These are phyloP conservation scores for Gossypium stocksii DNA, from an alignment of 345 rosid genomes.

Conservation along the genomic window DNA sequence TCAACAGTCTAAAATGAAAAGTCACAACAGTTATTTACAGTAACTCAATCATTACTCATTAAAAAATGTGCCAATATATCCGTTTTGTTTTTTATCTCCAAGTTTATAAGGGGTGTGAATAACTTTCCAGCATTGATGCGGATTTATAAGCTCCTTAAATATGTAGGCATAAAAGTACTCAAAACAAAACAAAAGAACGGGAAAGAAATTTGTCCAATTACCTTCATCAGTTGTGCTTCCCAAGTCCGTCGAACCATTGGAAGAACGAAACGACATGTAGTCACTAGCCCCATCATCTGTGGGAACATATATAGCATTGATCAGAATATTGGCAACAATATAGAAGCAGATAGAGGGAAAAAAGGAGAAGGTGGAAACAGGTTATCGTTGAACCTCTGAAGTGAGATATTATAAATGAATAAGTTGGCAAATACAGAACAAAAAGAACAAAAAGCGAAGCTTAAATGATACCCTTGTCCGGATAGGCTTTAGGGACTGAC, in stretches of 20 bases:
- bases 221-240: constrained; percentile 52
- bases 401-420: constrained; percentile 8
- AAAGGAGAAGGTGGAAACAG: neutral
- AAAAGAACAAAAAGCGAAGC: neutral
- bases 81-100: neutral
- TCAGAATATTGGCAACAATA: neutral
- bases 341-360: neutral
- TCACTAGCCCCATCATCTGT: constrained; percentile 53
- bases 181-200: neutral
- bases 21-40: neutral
- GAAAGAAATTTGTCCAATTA: constrained; percentile 21
- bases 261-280: constrained; percentile 29
- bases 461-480: neutral
- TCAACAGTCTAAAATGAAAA: neutral
- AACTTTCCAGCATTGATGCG: neutral
- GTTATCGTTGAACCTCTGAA: neutral
- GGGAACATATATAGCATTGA: constrained; percentile 11
- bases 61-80: neutral
- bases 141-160: neutral
- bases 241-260: constrained; percentile 32
- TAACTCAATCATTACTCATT: constrained; percentile 5
- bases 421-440: neutral
- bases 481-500: constrained; percentile 27
- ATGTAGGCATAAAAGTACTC: neutral
- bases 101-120: neutral